Percentiles rank a stretch among this genome's conserved stretches.
Conservation (phyloP, 768 basidiomycete genomes). For the Trichaptum fuscoviolaceum region DNA sequence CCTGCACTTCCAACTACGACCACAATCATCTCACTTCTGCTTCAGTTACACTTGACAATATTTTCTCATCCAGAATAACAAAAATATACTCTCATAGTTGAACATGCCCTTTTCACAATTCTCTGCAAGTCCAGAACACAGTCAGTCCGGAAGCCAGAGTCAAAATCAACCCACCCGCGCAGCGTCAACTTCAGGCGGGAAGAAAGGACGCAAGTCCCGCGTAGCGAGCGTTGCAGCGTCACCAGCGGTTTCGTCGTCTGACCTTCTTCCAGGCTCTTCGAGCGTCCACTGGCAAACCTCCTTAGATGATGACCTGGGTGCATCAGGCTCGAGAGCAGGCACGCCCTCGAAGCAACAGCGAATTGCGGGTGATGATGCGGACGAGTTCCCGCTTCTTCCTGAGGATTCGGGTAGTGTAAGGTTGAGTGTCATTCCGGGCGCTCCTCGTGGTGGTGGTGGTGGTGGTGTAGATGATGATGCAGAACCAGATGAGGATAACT, state of each 20-base stretch:
- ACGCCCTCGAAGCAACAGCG: not conserved
- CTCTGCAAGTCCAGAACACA: not conserved
- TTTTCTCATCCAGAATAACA: not conserved
- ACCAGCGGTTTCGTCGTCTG: not conserved
- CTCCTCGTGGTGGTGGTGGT: slow-evolving; percentile 6
- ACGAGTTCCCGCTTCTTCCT: not conserved
- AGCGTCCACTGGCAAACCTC: not conserved
- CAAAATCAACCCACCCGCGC: not conserved
- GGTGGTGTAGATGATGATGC: slow-evolving; percentile 43
- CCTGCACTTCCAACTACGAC: too few relatives aligned
- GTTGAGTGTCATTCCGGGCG: not conserved
- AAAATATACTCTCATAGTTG: not conserved
- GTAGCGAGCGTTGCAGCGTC: not conserved
- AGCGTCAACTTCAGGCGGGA: not conserved
- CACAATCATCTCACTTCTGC: too few relatives aligned
- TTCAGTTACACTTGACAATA: not conserved
- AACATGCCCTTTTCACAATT: not conserved
- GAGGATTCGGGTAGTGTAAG: not conserved
- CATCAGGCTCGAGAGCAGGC: not conserved
- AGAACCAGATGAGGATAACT: slow-evolving; percentile 71
- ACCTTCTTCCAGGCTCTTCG: not conserved
- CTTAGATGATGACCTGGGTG: not conserved
- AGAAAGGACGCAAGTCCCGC: not conserved
- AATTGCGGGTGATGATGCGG: not conserved
- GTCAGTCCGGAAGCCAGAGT: not conserved